A percentile compares a stretch with the other conserved stretches of the same genome.
These are phyloP conservation scores for Microthyrium microscopicum DNA, from an alignment of 2,329 filamentous ascomycete species.

Conservation along the genomic window DNA sequence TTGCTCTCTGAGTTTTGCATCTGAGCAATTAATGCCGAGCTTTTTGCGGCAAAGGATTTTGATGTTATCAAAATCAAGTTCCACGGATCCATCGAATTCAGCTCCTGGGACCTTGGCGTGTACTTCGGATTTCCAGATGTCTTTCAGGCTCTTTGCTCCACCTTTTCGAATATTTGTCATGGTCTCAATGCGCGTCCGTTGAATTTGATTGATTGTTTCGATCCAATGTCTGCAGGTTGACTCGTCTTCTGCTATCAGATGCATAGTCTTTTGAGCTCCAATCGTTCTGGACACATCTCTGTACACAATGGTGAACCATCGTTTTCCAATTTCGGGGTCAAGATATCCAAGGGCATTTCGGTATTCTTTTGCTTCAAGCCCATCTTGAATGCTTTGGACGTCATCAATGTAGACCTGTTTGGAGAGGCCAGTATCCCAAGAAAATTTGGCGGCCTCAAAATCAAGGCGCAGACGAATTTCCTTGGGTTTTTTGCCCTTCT, in stretches of 20 bases:
- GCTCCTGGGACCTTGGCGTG: slow-evolving; percentile 31
- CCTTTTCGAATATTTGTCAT: slow-evolving; percentile 75
- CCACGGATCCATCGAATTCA: slow-evolving; percentile 49
- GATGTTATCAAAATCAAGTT: slow-evolving; percentile 61
- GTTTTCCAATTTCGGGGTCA: slow-evolving; percentile 49
- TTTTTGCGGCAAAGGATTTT: slow-evolving; percentile 75
- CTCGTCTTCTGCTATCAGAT: slow-evolving; percentile 64
- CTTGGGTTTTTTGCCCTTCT: slow-evolving; percentile 60
- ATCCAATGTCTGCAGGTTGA: slow-evolving; percentile 66
- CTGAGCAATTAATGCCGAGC: slow-evolving; percentile 80
- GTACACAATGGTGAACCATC: slow-evolving; percentile 86
- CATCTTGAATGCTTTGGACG: slow-evolving; percentile 76
- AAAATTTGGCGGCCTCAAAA: slow-evolving; percentile 67
- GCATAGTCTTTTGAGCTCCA: slow-evolving; percentile 59
- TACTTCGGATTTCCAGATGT: slow-evolving; percentile 81
- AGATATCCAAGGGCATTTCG: too few relatives aligned
- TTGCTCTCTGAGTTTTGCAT: slow-evolving; percentile 52
- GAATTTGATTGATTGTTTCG: slow-evolving; percentile 65
- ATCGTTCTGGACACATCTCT: slow-evolving; percentile 62
- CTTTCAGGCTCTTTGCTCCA: slow-evolving; percentile 59
- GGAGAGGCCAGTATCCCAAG: slow-evolving; percentile 66
- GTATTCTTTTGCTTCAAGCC: slow-evolving; percentile 73
- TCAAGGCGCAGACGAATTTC: slow-evolving; percentile 65
- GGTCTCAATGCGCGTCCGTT: slow-evolving; percentile 70
- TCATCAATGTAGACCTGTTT: slow-evolving; percentile 92